These are phyloP conservation scores for Chrysoporthe austroafricana DNA, from an alignment of 2,329 filamentous ascomycete genomes.

Conservation along the genomic window DNA sequence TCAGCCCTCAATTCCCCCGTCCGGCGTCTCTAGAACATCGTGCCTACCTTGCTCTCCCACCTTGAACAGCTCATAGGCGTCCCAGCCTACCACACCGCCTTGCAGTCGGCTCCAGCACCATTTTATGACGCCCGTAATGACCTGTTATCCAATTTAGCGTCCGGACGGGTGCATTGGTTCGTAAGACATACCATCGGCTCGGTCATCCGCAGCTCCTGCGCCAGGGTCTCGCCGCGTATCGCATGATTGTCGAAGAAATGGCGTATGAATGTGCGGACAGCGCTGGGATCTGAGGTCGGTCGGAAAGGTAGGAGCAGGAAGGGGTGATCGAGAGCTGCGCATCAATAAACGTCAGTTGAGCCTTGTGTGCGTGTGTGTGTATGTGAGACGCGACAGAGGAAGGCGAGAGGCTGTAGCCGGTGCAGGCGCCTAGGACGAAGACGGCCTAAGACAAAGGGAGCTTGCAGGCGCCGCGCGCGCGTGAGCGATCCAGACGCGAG, in stretches of 20 bases:
- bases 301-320: slow-evolving; percentile 95
- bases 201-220: slow-evolving; percentile 86
- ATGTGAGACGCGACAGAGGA: slow-evolving; percentile 29
- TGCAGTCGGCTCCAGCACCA: slow-evolving; percentile 97
- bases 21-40: slow-evolving; percentile 14
- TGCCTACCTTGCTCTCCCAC: slow-evolving; percentile 86
- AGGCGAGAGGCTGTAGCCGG: slow-evolving; percentile 22
- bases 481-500: not conserved
- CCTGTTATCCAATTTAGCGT: slow-evolving; percentile 55
- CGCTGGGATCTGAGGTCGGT: slow-evolving; percentile 88
- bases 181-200: slow-evolving; percentile 79
- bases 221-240: slow-evolving; percentile 70
- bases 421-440: slow-evolving; percentile 24
- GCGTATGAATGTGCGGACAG: slow-evolving; percentile 87
- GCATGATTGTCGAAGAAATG: slow-evolving; percentile 82
- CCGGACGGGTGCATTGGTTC: slow-evolving; percentile 8
- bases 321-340: slow-evolving; percentile 79
- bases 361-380: not conserved
- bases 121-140: slow-evolving; percentile 90
- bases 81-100: slow-evolving; percentile 93
- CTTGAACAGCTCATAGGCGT: slow-evolving; percentile 94
- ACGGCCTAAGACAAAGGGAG: slow-evolving; percentile 20
- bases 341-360: slow-evolving; percentile 18
- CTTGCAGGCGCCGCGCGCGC: slow-evolving; percentile 23
- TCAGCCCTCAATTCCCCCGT: not conserved